Conservation (phyloP, 164 flowering plant genomes). For the Tinospora cordifolia region DNA sequence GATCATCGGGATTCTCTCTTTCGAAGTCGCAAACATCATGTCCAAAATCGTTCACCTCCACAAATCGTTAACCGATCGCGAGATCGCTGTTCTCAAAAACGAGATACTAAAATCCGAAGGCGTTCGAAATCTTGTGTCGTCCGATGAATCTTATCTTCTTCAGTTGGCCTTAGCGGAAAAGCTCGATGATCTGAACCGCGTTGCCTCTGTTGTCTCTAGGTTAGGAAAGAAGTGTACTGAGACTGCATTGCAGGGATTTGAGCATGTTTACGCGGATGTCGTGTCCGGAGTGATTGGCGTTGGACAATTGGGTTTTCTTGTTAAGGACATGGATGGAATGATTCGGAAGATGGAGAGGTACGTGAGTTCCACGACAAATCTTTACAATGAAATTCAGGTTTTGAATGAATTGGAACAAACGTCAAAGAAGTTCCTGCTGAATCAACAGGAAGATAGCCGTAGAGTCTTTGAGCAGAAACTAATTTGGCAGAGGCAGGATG, state of each 20-base stretch:
- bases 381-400: slow-evolving; percentile 73
- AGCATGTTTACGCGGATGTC: slow-evolving; percentile 83
- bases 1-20: slow-evolving; percentile 77
- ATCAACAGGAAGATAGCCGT: slow-evolving; percentile 67
- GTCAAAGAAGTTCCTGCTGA: slow-evolving; percentile 61
- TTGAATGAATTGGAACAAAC: slow-evolving; percentile 77
- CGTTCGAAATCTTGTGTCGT: slow-evolving; percentile 51
- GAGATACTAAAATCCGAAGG: slow-evolving; percentile 67
- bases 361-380: slow-evolving; percentile 51
- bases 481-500: slow-evolving; percentile 81
- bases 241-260: slow-evolving; percentile 81
- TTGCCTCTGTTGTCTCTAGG: slow-evolving; percentile 71
- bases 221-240: slow-evolving; percentile 77
- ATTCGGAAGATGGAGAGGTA: slow-evolving; percentile 82
- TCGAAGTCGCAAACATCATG: slow-evolving; percentile 87
- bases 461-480: slow-evolving; percentile 78
- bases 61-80: slow-evolving; percentile 56
- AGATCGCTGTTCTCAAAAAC: slow-evolving; percentile 46
- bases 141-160: slow-evolving; percentile 48
- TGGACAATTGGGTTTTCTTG: slow-evolving; percentile 75
- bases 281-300: slow-evolving; percentile 60
- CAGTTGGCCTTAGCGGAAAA: slow-evolving; percentile 69
- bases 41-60: slow-evolving; percentile 72
- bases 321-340: slow-evolving; percentile 93
- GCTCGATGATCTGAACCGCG: slow-evolving; percentile 67